Percentiles rank a stretch among this genome's conserved stretches.
Evolutionary conservation across 352 stramenopile species (phyloP).

Genomic region (Blastocystis sp.): DNA sequence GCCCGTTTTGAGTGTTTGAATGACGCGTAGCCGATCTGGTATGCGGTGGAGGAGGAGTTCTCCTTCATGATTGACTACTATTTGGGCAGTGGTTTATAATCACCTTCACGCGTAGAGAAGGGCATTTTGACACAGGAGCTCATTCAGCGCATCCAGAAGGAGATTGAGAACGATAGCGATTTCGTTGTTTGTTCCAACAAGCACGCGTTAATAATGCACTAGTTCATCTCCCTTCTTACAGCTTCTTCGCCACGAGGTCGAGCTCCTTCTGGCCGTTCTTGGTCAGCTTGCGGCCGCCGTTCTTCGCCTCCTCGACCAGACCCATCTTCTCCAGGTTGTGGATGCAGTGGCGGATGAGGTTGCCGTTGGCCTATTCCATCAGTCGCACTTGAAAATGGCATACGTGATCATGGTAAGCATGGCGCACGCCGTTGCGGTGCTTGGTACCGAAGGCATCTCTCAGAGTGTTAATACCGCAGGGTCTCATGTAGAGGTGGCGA

Average conservation of each 20-base stretch:
- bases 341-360: background rate
- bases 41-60: constrained; percentile 50
- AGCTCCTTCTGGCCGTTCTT: constrained; percentile 64
- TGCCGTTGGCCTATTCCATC: background rate
- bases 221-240: constrained; percentile 15
- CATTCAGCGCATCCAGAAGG: background rate
- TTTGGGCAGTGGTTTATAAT: background rate
- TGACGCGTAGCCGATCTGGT: constrained; percentile 27
- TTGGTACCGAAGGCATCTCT: too few relatives aligned
- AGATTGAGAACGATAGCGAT: background rate
- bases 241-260: constrained; percentile 53
- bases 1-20: background rate
- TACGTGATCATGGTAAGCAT: too few relatives aligned
- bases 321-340: constrained; percentile 69
- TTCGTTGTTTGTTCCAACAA: constrained; percentile 15
- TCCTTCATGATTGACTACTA: constrained; percentile 22
- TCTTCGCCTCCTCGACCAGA: constrained; percentile 36
- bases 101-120: constrained; percentile 13
- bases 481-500: too few relatives aligned
- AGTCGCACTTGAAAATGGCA: too few relatives aligned
- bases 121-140: constrained; percentile 12
- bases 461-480: too few relatives aligned
- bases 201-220: background rate
- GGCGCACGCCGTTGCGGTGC: too few relatives aligned
- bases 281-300: constrained; percentile 60